phyloP scores from a whole-genome alignment of 257 asterid genomes.

The Leptodermis oblonga region DNA sequence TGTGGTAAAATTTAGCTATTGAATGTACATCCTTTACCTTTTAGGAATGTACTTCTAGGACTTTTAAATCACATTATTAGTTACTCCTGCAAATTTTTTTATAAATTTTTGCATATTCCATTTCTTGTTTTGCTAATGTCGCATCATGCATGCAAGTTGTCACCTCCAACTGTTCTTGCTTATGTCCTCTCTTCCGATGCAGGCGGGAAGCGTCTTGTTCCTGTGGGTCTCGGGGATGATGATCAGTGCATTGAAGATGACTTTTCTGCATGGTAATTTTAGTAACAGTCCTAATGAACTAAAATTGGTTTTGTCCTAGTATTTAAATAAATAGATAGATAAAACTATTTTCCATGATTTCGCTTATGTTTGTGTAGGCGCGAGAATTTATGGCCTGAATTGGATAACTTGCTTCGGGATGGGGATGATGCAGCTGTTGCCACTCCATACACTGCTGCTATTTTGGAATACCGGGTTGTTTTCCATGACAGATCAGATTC shows the following conservation, averaged over 20 bases:
- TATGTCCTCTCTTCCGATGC: slow-evolving; percentile 21
- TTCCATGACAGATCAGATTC: slow-evolving; percentile 52
- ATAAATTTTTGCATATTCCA: no score
- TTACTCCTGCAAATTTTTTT: no score
- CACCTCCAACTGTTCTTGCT: slow-evolving; percentile 8
- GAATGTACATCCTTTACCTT: not conserved
- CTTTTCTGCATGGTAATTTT: slow-evolving; percentile 74
- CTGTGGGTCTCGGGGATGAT: slow-evolving; percentile 98
- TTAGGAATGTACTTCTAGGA: not conserved
- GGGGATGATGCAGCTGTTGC: slow-evolving; percentile 61
- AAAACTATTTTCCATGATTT: not conserved
- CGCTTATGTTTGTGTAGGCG: slow-evolving; percentile 53
- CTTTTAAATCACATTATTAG: not conserved
- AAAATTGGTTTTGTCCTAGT: not conserved
- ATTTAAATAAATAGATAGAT: no score
- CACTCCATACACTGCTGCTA: slow-evolving; percentile 93
- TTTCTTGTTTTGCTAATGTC: not conserved
- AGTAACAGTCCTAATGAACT: not conserved
- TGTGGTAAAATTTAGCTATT: no score
- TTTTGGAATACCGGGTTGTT: slow-evolving; percentile 82
- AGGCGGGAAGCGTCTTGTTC: slow-evolving; percentile 78
- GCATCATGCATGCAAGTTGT: not conserved
- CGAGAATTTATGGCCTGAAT: slow-evolving; percentile 84
- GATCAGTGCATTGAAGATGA: slow-evolving; percentile 99
- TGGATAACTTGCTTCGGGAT: slow-evolving; percentile 65